phyloP scores from a whole-genome alignment of 495 filamentous ascomycete genomes.

The Jackrogersella multiformis region DNA sequence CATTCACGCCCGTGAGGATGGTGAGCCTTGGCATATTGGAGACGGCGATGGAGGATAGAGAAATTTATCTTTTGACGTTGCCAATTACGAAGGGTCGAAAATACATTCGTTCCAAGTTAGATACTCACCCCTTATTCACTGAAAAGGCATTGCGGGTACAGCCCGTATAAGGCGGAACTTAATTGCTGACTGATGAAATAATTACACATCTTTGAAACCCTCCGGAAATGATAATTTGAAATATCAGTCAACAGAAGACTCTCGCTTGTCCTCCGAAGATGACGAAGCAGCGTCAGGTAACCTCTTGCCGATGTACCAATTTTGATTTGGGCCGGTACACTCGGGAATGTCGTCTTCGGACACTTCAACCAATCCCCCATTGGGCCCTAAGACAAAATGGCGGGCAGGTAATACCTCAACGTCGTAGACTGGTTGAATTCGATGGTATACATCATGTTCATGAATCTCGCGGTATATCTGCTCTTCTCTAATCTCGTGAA shows the following conservation, averaged over 20 bases:
- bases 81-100: no score
- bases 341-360: slow-evolving; percentile 12
- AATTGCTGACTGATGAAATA: no score
- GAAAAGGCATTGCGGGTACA: no score
- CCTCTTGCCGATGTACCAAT: slow-evolving; percentile 10
- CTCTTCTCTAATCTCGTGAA: slow-evolving; percentile 61
- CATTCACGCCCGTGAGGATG: no score
- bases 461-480: slow-evolving; percentile 65
- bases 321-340: slow-evolving; percentile 10
- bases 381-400: slow-evolving; percentile 27
- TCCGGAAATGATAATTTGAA: no score
- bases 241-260: background rate
- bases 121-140: no score
- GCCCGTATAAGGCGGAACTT: no score
- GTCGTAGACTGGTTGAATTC: slow-evolving; percentile 62
- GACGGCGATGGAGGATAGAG: no score
- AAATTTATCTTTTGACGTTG: background rate
- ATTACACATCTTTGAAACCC: no score
- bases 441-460: slow-evolving; percentile 62
- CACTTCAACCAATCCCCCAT: slow-evolving; percentile 3
- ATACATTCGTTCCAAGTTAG: no score
- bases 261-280: background rate
- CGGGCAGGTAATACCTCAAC: slow-evolving; percentile 49
- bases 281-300: background rate
- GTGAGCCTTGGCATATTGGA: background rate